Percentiles rank a stretch among this genome's conserved stretches.
Conservation (phyloP, 176 grass and related monocot genomes). For the Hyparrhenia diplandra region DNA sequence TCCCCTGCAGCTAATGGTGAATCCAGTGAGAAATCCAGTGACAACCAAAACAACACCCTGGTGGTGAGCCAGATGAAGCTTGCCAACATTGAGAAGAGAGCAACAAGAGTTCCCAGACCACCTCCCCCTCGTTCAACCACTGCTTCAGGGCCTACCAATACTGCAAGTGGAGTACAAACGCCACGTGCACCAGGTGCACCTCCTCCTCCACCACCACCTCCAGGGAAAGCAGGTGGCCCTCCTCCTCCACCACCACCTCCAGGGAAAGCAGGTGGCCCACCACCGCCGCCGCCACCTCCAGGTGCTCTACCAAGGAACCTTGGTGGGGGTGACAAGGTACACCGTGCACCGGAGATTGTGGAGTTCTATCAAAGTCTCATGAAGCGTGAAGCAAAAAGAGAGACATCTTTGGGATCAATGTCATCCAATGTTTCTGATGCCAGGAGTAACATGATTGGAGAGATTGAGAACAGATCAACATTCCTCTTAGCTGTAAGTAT, state of each 20-base stretch:
- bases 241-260: slow-evolving; percentile 62
- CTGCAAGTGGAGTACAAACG: slow-evolving; percentile 25
- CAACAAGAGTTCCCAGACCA: slow-evolving; percentile 76
- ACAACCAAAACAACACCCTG: slow-evolving; percentile 39
- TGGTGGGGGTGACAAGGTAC: slow-evolving; percentile 69
- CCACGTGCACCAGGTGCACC: slow-evolving; percentile 56
- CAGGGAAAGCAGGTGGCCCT: slow-evolving; percentile 36
- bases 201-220: slow-evolving; percentile 59
- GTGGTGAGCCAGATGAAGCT: slow-evolving; percentile 74
- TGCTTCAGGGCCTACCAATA: slow-evolving; percentile 38
- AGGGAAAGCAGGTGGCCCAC: slow-evolving; percentile 44
- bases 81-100: slow-evolving; percentile 79
- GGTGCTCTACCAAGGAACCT: slow-evolving; percentile 38
- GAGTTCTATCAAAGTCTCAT: slow-evolving; percentile 95
- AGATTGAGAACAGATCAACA: slow-evolving; percentile 88
- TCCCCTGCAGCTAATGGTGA: slow-evolving; percentile 17
- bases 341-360: slow-evolving; percentile 78
- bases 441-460: slow-evolving; percentile 88
- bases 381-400: slow-evolving; percentile 92
- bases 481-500: slow-evolving; percentile 92
- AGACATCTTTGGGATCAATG: slow-evolving; percentile 51
- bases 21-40: slow-evolving; percentile 48
- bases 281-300: slow-evolving; percentile 50
- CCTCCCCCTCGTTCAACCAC: slow-evolving; percentile 50
- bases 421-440: slow-evolving; percentile 63